Evolutionary conservation across 352 stramenopile genomes (phyloP), one percentile per base, ranked within the genome.

Genomic region (Saprolegnia diclina): DNA sequence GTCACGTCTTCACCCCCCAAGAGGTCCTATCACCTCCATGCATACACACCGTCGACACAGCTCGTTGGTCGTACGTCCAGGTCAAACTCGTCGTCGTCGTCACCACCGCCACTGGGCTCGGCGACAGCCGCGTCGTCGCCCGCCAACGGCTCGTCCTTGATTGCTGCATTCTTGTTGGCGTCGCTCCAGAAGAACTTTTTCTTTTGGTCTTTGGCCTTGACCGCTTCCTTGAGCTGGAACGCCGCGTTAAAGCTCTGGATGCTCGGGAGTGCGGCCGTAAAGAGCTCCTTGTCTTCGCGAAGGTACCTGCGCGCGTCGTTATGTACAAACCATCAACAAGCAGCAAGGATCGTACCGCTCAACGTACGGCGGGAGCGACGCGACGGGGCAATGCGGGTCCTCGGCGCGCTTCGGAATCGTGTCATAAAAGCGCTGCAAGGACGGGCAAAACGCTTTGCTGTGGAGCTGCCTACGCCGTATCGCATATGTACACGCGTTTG

Each of bases 101-200:
- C 72, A 46, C 53, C 62, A n/a, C 26, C 61, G 18, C 32, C 61
- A 52, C 21, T 32, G 4, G 26, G 16, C 40, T 63, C 9, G 53
- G 65, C n/a, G n/a, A n/a, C n/a, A n/a, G n/a, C n/a, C 18, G 13
- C 73, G 21, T 77, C 65, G 14, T 75, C 66, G 0, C 72, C 38
- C 10, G 37, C 62, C 19, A 32, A 42, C 5, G 38, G 54, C 37
- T 88, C 79, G 56, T 80, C 73, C 68, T 85, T 85, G 0, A 80
- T 68, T 45, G 74, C 59, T 52, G 83, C 73, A 4, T 57, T 59
- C 57, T 79, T 78, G 0, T 79, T 67, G 19, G 63, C 68, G 48
- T 93, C 85, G 56, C 85, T 94, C 85, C 83, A 94, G 57, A 92
- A 94, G 7, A 76, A 75, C 54, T 87, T 87, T 65, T 91, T 91